Conservation (phyloP, 1,284 basidiomycete genomes). For the Ganoderma meredithae region DNA sequence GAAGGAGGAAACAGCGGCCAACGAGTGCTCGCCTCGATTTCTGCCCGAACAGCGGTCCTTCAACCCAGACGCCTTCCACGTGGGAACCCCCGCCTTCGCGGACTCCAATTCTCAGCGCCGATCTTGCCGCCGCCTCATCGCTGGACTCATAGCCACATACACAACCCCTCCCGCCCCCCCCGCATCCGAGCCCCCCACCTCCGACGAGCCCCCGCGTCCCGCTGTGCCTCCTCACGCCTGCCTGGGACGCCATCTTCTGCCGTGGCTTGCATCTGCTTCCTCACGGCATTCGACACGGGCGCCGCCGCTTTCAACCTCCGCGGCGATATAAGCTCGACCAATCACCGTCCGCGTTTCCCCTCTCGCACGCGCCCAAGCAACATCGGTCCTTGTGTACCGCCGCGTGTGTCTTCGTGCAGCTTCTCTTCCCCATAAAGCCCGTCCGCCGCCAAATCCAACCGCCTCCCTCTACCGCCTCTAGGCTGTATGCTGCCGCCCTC, state of each 20-base stretch:
- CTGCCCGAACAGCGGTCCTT: conserved; percentile 31
- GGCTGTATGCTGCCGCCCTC: not conserved
- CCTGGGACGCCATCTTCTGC: not conserved
- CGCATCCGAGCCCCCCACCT: not conserved
- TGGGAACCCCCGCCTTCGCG: conserved; percentile 36
- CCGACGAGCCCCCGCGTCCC: not conserved
- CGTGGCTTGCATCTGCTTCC: not conserved
- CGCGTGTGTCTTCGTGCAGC: conserved; percentile 11
- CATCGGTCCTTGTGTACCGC: conserved; percentile 22
- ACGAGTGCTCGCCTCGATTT: conserved; percentile 22
- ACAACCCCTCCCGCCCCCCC: conserved; percentile 8
- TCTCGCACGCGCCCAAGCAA: conserved; percentile 16
- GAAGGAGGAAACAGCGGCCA: conserved; percentile 29
- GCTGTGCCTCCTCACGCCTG: not conserved
- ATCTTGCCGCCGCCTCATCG: conserved; percentile 37
- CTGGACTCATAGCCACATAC: conserved; percentile 34
- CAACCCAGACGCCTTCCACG: conserved; percentile 36
- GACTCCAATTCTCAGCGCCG: conserved; percentile 35
- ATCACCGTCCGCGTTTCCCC: conserved; percentile 21
- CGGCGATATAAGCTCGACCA: conserved; percentile 30
- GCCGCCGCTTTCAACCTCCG: conserved; percentile 24
- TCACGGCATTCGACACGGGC: conserved; percentile 13
- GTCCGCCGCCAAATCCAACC: not conserved
- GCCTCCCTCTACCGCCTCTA: not conserved
- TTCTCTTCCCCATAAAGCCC: conserved; percentile 14